These are phyloP conservation scores for Microthlaspi erraticum DNA, from an alignment of 345 rosid species.

Conservation along the genomic window DNA sequence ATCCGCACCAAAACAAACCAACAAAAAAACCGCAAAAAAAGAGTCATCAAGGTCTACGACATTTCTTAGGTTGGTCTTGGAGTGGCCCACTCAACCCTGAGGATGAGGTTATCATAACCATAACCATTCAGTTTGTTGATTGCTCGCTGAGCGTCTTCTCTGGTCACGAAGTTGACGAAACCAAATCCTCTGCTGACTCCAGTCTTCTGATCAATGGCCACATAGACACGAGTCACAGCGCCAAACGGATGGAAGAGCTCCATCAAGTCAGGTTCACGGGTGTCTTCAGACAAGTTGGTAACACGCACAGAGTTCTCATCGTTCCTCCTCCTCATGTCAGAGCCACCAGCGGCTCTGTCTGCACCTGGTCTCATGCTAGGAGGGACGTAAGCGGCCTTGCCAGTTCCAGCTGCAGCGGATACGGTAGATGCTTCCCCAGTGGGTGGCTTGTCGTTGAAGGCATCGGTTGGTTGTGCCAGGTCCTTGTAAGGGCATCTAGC, in stretches of 20 bases:
- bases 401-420: constrained; percentile 51
- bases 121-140: constrained; percentile 88
- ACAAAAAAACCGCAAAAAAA: constrained; percentile 28
- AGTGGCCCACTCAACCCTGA: constrained; percentile 91
- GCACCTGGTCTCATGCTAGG: constrained; percentile 81
- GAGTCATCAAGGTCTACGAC: constrained; percentile 12
- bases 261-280: constrained; percentile 77
- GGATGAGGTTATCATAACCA: constrained; percentile 94
- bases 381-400: constrained; percentile 74
- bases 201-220: constrained; percentile 88
- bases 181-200: constrained; percentile 93
- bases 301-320: constrained; percentile 93
- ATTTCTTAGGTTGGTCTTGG: constrained; percentile 71
- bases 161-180: constrained; percentile 81
- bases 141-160: constrained; percentile 88
- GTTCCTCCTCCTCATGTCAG: constrained; percentile 91
- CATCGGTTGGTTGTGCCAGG: constrained; percentile 63
- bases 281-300: constrained; percentile 86
- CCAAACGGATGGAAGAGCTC: constrained; percentile 91
- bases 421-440: constrained; percentile 52
- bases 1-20: constrained; percentile 3
- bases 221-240: constrained; percentile 76
- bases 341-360: constrained; percentile 62
- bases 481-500: constrained; percentile 90
- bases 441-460: constrained; percentile 65